Base-by-base conservation (phyloP, 2,329 filamentous ascomycete species). In the Fusarium acutatum region DNA sequence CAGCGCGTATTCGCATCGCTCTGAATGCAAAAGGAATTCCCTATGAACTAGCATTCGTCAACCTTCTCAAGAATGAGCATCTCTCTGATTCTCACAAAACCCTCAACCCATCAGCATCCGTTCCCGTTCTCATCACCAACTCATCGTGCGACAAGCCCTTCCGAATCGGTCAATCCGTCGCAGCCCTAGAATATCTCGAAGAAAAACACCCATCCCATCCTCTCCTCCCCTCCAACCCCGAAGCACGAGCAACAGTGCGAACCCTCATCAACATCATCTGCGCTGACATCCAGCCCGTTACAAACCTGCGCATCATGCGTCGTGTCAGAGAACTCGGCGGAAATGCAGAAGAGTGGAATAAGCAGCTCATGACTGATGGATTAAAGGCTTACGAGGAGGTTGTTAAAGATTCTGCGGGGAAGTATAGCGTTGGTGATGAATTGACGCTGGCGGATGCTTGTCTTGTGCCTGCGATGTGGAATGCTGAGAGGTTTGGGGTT, bases 101-200 rank as follows among this genome's bases (percentile, higher is more conserved):
- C 9, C 80, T 82, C 54, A 91, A 91, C 75, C 88, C 90, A 0
- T 88, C 86, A 6, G 82, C 79, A 54, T 85, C 86, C 8, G 87
- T 92, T 6, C 89, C 89, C 0, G 84, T 89, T 2, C 84, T 91
- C 32, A 78, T n/a, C n/a, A n/a, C n/a, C n/a, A n/a, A n/a, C n/a
- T n/a, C n/a, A n/a, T n/a, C n/a, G n/a, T n/a, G n/a, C n/a, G n/a
- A 72, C 7, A 71, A 71, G 1, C 73, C 77, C 26, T 81, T 88
- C 43, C 82, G 80, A n/a, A 85, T 88, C 35, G 86, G 84, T 9
- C 89, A 91, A 75, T 91, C 88, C 9, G 78, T 90, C 40, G 87
- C 90, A 4, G 89, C 89, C 1, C 82, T 92, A 7, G 89, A 92
- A 75, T 92, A 88, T 69, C 84, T 92, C 6, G 89, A 91, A 53